phyloP scores from a whole-genome alignment of 78 protist genomes.

The Planoprotostelium fungivorum region DNA sequence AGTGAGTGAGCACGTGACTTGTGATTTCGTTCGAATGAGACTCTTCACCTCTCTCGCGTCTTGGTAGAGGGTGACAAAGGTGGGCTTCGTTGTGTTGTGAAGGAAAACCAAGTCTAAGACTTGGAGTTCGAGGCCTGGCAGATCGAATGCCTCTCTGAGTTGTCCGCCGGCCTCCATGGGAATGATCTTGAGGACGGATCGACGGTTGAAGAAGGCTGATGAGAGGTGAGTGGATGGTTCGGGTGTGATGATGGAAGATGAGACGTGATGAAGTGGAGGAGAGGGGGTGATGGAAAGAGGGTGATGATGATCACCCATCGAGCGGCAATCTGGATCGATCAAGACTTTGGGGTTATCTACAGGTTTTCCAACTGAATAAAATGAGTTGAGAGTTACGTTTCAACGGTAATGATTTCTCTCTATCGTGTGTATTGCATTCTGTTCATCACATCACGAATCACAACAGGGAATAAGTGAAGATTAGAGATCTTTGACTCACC shows the following conservation, averaged over 20 bases:
- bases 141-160: slow-evolving; percentile 49
- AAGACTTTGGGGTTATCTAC: slow-evolving; percentile 34
- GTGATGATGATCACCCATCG: slow-evolving; percentile 64
- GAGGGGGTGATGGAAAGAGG: no score
- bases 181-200: slow-evolving; percentile 33
- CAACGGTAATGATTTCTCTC: neutral
- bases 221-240: neutral
- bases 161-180: slow-evolving; percentile 29
- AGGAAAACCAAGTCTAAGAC: slow-evolving; percentile 76
- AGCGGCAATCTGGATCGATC: slow-evolving; percentile 68
- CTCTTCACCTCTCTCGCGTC: slow-evolving; percentile 58
- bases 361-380: neutral
- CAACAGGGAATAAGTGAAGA: neutral
- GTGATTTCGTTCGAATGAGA: neutral
- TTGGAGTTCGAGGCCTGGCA: slow-evolving; percentile 65
- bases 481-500: slow-evolving; percentile 38
- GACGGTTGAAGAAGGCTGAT: neutral
- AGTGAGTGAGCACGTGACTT: slow-evolving; percentile 11
- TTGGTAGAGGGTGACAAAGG: slow-evolving; percentile 70
- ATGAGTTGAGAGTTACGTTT: neutral
- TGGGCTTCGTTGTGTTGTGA: slow-evolving; percentile 41
- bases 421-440: no score
- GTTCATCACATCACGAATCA: no score
- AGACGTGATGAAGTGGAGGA: no score
- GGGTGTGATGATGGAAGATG: neutral